Evolutionary conservation across 208 protist genomes (phyloP).

Genomic region (Trichomonas gallinae): DNA sequence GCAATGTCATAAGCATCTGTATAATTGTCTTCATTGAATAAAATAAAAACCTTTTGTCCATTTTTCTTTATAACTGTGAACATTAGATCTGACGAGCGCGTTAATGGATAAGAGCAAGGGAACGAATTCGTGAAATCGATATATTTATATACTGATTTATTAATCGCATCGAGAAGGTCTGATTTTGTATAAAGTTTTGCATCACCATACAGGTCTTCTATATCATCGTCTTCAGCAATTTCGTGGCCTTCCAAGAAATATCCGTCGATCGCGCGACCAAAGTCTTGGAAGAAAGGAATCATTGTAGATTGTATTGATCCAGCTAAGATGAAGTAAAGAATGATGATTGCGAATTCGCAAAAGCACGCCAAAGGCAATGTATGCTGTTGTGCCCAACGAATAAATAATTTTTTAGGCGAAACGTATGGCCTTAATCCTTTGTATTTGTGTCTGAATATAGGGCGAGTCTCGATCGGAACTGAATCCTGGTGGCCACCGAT

Average conservation of each 20-base stretch:
- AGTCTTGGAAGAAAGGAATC: constrained; percentile 5
- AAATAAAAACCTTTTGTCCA: background rate
- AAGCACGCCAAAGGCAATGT: background rate
- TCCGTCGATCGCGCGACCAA: background rate
- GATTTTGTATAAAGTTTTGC: background rate
- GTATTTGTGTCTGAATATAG: background rate
- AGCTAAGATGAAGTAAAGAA: background rate
- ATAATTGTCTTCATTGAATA: background rate
- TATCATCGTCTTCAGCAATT: background rate
- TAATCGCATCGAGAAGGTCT: background rate
- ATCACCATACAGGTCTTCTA: background rate
- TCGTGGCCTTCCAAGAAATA: background rate
- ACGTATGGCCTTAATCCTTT: background rate
- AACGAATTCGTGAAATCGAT: background rate
- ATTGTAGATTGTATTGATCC: background rate
- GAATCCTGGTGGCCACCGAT: background rate
- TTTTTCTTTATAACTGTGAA: background rate
- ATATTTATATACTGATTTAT: background rate
- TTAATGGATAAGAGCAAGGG: background rate
- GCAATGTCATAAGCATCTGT: background rate
- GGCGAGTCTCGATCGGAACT: background rate
- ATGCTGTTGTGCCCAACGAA: background rate
- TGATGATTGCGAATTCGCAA: background rate
- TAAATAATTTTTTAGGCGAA: background rate
- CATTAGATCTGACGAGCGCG: background rate